Conservation (phyloP, 495 filamentous ascomycete genomes). For the Acidiella bohemica region DNA sequence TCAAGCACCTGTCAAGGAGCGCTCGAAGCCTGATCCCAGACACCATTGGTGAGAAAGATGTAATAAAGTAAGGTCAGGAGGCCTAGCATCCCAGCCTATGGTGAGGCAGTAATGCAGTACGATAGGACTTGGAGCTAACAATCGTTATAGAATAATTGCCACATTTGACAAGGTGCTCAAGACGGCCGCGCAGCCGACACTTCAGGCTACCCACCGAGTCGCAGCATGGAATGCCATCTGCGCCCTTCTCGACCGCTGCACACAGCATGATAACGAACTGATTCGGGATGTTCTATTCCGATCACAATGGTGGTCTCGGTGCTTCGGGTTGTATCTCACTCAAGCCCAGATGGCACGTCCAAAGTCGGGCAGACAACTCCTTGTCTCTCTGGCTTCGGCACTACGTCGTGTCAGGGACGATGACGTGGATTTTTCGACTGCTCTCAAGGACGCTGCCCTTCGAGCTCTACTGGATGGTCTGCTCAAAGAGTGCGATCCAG, state of each 20-base stretch:
- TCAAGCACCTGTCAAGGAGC: constrained; percentile 4
- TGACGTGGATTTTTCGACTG: too few species aligned
- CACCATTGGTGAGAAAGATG: not conserved
- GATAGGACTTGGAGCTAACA: not conserved
- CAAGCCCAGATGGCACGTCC: constrained; percentile 61
- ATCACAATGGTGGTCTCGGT: constrained; percentile 36
- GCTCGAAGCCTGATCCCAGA: constrained; percentile 1
- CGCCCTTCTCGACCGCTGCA: constrained; percentile 23
- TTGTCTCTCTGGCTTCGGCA: constrained; percentile 24
- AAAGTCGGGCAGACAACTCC: constrained; percentile 60
- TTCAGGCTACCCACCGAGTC: constrained; percentile 21
- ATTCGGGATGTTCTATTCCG: constrained; percentile 26
- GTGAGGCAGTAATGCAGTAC: not conserved
- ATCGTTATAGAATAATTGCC: not conserved
- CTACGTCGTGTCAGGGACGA: not conserved
- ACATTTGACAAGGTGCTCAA: not conserved
- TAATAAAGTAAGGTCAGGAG: constrained; percentile 17
- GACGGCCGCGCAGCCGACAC: not conserved
- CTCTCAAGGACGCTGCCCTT: not conserved
- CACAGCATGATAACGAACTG: constrained; percentile 25
- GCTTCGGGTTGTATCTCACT: constrained; percentile 59
- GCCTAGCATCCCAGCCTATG: not conserved
- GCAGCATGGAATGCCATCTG: constrained; percentile 29
- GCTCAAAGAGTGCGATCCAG: constrained; percentile 30
- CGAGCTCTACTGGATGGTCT: not conserved